Base-by-base conservation (phyloP, 176 grass and related monocot species). In the Otatea glauca region DNA sequence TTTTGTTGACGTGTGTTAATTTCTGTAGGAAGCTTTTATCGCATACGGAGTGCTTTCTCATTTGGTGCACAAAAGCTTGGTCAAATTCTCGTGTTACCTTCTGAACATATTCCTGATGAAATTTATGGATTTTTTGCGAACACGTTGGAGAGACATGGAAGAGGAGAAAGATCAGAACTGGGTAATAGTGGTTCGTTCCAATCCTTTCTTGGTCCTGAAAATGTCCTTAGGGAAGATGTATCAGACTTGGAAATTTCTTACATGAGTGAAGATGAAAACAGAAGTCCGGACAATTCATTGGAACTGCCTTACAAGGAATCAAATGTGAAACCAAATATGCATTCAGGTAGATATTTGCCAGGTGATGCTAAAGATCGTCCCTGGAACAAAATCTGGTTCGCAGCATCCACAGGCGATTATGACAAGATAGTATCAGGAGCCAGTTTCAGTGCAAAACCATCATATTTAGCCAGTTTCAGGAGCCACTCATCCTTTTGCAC, bases 1-100 rank as follows among this genome's bases (percentile, higher is more conserved):
- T 16, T 76, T 68, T 73, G 4, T n/a, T 83, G 38, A 79, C 7
- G 6, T 44, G 2, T 60, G 59, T 68, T 71, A 25, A 32, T 60
- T 75, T 79, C 84, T n/a, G n/a, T n/a, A 98, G 95, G 70, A 38
- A 94, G 62, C 56, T 92, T 88, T 78, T 80, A 64, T 72, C 77
- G 89, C 49, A 97, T 97, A 64, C 34, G 34, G 34, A 3, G 34
- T 34, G 34, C 34, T 34, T 34, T 34, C 34, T 34, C 34, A 34
- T 34, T 1, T 34, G 34, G 34, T 34, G 34, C 34, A 34, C 34
- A 34, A 34, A 34, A 34, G 34, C 34, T 34, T 34, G 34, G 34
- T 34, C 34, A 34, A 34, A 34, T 34, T 34, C 3, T 34, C 34
- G 3, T 34, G 34, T 34, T 34, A 34, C 34, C 34, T 34, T 34